Evolutionary conservation across 108 stramenopile genomes (phyloP).

Genomic region (Hondaea fermentalgiana): DNA sequence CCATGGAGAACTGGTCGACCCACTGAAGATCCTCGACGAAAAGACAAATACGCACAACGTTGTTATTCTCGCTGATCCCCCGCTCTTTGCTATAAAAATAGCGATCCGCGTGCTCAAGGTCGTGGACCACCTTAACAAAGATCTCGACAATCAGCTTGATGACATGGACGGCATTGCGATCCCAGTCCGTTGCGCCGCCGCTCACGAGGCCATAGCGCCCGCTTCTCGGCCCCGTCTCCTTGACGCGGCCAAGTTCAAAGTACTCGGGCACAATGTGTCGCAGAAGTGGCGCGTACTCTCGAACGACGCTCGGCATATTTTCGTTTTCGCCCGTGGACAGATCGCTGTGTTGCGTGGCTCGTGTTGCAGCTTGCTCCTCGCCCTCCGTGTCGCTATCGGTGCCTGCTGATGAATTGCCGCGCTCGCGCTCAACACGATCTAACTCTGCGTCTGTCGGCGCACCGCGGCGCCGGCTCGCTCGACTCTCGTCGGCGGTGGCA

Average conservation of each 20-base stretch:
- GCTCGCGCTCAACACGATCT: no score
- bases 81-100: not conserved
- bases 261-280: not conserved
- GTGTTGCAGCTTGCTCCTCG: not conserved
- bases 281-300: not conserved
- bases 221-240: not conserved
- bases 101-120: not conserved
- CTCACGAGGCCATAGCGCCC: not conserved
- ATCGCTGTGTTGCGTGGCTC: not conserved
- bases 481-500: no score
- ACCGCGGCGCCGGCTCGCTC: no score
- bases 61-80: not conserved
- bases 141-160: not conserved
- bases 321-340: not conserved
- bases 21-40: not conserved
- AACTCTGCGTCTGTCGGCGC: no score
- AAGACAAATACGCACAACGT: not conserved
- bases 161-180: not conserved
- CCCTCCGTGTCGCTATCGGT: not conserved
- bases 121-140: not conserved
- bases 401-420: no score
- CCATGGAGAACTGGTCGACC: not conserved
- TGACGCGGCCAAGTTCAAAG: not conserved
- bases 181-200: not conserved
- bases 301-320: not conserved